phyloP scores from a whole-genome alignment of 75 land plant species.

The Cupressus sempervirens region DNA sequence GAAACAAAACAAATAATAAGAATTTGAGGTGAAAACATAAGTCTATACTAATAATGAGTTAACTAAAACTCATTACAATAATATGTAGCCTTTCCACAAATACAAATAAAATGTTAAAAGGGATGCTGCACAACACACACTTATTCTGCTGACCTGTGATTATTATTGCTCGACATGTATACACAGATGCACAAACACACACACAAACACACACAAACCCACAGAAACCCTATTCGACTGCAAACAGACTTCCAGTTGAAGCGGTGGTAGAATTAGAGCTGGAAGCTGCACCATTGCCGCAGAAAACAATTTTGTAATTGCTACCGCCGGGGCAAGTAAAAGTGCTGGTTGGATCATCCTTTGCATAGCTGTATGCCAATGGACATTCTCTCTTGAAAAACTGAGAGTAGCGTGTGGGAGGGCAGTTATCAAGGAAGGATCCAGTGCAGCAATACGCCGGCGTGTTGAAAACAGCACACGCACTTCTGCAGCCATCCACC shows the following conservation, averaged over 20 bases:
- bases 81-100: too few relatives aligned
- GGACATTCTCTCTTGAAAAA: slow-evolving; percentile 37
- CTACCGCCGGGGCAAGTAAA: neutral
- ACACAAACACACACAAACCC: too few relatives aligned
- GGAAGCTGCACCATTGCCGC: neutral
- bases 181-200: too few relatives aligned
- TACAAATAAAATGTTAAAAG: too few relatives aligned
- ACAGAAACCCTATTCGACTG: neutral
- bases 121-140: too few relatives aligned
- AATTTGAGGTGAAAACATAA: too few relatives aligned
- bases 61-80: too few relatives aligned
- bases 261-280: neutral
- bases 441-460: slow-evolving; percentile 33
- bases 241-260: neutral
- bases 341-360: neutral
- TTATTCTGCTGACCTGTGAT: too few relatives aligned
- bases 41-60: too few relatives aligned
- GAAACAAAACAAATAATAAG: too few relatives aligned
- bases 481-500: slow-evolving; percentile 21
- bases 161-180: too few relatives aligned
- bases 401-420: slow-evolving; percentile 18
- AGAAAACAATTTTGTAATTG: neutral
- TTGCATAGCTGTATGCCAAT: slow-evolving; percentile 28
- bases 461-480: slow-evolving; percentile 21
- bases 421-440: slow-evolving; percentile 17